Conservation (phyloP, 2,329 filamentous ascomycete species). For the Beauveria sp. region DNA sequence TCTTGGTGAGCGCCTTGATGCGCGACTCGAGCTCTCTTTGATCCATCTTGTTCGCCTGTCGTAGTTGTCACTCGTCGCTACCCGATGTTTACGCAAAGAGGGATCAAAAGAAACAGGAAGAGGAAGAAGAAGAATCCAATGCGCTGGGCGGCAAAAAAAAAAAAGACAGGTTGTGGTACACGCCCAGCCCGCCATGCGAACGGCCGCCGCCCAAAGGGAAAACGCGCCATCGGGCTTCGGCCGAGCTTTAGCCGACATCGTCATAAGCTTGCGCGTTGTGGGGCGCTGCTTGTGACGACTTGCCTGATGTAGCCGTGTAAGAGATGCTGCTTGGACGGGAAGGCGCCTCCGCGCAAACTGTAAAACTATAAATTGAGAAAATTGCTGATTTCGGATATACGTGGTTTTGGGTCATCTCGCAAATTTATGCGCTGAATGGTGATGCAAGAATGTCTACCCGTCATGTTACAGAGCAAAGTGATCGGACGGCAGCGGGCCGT, state of each 20-base stretch:
- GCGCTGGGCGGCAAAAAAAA: too few species aligned
- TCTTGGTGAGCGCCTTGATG: constrained; percentile 75
- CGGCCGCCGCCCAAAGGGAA: not conserved
- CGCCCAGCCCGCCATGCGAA: not conserved
- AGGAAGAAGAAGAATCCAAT: too few species aligned
- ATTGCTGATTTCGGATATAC: not conserved
- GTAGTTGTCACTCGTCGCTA: too few species aligned
- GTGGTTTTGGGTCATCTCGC: too few species aligned
- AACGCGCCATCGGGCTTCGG: not conserved
- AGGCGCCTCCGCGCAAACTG: not conserved
- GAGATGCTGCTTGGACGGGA: not conserved
- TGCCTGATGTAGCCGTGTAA: constrained; percentile 1
- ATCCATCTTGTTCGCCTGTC: constrained; percentile 49
- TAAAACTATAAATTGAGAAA: constrained; percentile 29
- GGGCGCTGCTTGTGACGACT: constrained; percentile 4
- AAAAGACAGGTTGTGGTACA: not conserved
- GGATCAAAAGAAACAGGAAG: too few species aligned
- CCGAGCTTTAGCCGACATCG: constrained; percentile 2
- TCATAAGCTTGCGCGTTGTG: not conserved
- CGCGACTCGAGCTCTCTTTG: constrained; percentile 71
- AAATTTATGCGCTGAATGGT: too few species aligned
- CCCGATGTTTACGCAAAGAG: too few species aligned
- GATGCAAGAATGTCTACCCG: not conserved
- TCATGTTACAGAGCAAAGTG: not conserved
- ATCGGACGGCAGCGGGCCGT: not conserved